A percentile compares a stretch with the other conserved stretches of the same genome.
Conservation (phyloP, 768 basidiomycete genomes). For the Collybiopsis luxurians region DNA sequence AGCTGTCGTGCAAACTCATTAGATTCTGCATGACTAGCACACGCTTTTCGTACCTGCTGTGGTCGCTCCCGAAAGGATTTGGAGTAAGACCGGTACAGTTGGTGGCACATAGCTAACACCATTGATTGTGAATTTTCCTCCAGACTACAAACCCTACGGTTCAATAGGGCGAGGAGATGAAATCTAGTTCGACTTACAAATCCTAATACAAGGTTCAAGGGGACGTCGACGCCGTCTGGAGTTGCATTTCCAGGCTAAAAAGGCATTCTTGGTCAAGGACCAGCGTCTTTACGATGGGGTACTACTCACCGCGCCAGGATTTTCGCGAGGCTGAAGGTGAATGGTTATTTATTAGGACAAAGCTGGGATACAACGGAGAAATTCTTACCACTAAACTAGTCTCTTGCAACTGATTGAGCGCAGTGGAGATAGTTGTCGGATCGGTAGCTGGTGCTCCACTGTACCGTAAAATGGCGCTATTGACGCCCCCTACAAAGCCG, state of each 20-base stretch:
- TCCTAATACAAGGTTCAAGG: slow-evolving; percentile 11
- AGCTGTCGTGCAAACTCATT: background rate
- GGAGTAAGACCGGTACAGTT: slow-evolving; percentile 30
- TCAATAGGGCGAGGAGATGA: slow-evolving; percentile 13
- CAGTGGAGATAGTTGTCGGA: slow-evolving; percentile 1
- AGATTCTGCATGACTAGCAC: background rate
- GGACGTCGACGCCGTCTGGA: slow-evolving; percentile 15
- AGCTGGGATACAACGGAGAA: too few species aligned
- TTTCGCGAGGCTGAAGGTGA: slow-evolving; percentile 10
- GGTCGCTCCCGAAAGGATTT: slow-evolving; percentile 29
- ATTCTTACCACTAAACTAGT: slow-evolving; percentile 11
- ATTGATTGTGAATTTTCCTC: slow-evolving; percentile 10
- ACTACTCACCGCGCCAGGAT: slow-evolving; percentile 9
- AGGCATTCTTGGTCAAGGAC: too few species aligned
- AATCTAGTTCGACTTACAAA: slow-evolving; percentile 3
- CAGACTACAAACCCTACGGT: background rate
- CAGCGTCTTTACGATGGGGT: too few species aligned
- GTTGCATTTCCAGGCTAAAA: slow-evolving; percentile 16
- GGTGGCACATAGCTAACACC: slow-evolving; percentile 6
- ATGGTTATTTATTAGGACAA: too few species aligned
- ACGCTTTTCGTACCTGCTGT: slow-evolving; percentile 11
- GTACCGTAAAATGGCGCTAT: slow-evolving; percentile 39
- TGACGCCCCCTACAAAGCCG: slow-evolving; percentile 19
- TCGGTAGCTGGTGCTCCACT: slow-evolving; percentile 11
- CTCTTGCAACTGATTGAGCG: slow-evolving; percentile 12